A percentile compares a stretch with the other conserved stretches of the same genome.
Evolutionary conservation across 306 rosid species (phyloP).

Genomic region (Cyclanthera cordifolia): DNA sequence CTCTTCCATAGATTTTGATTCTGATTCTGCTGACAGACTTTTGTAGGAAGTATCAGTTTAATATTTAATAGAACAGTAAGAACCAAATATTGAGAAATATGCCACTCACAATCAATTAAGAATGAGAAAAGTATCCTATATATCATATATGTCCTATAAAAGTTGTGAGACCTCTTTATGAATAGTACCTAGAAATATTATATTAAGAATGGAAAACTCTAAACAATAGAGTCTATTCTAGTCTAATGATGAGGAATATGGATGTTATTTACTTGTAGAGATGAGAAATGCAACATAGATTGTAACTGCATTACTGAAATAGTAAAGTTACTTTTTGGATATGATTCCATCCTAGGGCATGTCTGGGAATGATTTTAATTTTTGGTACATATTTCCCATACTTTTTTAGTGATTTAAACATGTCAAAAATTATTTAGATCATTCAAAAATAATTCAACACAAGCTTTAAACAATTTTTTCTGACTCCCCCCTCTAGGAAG

Average conservation of each 20-base stretch:
- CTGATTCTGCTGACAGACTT: conserved; percentile 21
- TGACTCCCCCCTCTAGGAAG: too few species aligned
- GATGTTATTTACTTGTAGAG: neutral
- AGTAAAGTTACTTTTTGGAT: neutral
- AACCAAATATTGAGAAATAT: neutral
- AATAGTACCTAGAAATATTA: neutral
- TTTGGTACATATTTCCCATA: too few species aligned
- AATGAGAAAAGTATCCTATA: too few species aligned
- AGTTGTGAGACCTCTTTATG: too few species aligned
- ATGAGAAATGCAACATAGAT: neutral
- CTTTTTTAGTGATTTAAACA: too few species aligned
- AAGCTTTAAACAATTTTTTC: too few species aligned
- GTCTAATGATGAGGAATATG: neutral
- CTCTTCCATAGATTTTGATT: conserved; percentile 12
- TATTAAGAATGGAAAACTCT: neutral
- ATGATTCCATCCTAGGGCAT: neutral
- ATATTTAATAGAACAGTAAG: neutral
- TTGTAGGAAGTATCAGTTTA: conserved; percentile 5
- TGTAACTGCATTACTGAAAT: neutral
- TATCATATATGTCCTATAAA: too few species aligned
- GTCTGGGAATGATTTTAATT: too few species aligned
- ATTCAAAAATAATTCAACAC: too few species aligned
- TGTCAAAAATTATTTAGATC: too few species aligned
- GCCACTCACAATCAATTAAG: too few species aligned
- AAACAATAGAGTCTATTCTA: neutral